A percentile compares a stretch with the other conserved stretches of the same genome.
Evolutionary conservation across 805 yeast genomes (phyloP).

Genomic region (Danielia reshetovae): DNA sequence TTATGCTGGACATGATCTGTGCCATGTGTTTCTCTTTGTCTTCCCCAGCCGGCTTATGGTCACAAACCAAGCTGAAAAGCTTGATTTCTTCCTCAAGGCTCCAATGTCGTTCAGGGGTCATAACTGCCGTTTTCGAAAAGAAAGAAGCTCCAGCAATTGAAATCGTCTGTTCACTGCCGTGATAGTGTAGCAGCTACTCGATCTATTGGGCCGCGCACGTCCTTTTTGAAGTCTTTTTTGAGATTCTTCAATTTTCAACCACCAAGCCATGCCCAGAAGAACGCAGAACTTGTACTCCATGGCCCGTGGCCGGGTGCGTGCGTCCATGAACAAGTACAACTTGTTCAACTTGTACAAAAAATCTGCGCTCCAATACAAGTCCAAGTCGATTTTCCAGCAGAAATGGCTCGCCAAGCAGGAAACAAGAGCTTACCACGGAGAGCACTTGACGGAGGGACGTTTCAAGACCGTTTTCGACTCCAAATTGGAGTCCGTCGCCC

Average conservation of each 20-base stretch:
- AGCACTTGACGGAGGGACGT: slow-evolving; percentile 78
- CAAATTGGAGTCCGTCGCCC: slow-evolving; percentile 80
- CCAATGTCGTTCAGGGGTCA: slow-evolving; percentile 48
- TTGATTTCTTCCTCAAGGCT: slow-evolving; percentile 56
- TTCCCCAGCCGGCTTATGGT: slow-evolving; percentile 65
- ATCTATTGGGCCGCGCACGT: slow-evolving; percentile 9
- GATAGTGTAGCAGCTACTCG: not conserved
- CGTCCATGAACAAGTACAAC: slow-evolving; percentile 89
- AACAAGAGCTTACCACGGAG: slow-evolving; percentile 95
- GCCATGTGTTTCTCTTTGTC: slow-evolving; percentile 41
- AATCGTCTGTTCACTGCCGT: too few relatives aligned
- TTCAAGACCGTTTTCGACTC: slow-evolving; percentile 70
- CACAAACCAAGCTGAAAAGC: slow-evolving; percentile 58
- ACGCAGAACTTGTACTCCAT: slow-evolving; percentile 54
- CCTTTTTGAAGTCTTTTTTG: slow-evolving; percentile 8
- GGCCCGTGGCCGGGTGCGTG: slow-evolving; percentile 70
- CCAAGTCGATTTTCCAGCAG: slow-evolving; percentile 80
- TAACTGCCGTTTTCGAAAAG: too few relatives aligned
- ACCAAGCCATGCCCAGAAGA: slow-evolving; percentile 53
- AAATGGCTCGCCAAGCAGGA: slow-evolving; percentile 90
- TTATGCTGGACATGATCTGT: slow-evolving; percentile 37
- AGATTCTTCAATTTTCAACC: slow-evolving; percentile 1
- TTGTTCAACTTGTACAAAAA: slow-evolving; percentile 84
- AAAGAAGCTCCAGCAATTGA: too few relatives aligned
- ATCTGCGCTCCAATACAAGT: slow-evolving; percentile 47